A percentile compares a stretch with the other conserved stretches of the same genome.
These are phyloP conservation scores for Rubia occidens DNA, from an alignment of 305 asterid species.

Conservation along the genomic window DNA sequence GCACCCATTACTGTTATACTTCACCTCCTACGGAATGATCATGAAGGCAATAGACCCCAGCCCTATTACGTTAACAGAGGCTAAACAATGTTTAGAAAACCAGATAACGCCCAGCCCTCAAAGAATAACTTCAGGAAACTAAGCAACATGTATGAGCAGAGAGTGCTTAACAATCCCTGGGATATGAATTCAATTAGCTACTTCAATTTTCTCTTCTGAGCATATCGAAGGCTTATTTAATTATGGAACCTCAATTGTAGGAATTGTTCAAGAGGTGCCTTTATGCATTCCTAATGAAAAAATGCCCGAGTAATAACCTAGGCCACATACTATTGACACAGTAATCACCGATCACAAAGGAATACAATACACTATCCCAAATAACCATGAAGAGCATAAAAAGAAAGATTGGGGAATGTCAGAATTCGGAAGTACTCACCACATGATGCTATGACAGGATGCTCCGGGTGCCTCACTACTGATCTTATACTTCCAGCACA, in stretches of 20 bases:
- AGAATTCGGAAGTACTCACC: constrained; percentile 38
- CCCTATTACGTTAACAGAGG: background rate
- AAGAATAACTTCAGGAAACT: background rate
- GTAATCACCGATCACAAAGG: background rate
- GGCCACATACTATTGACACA: background rate
- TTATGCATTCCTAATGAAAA: background rate
- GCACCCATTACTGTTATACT: background rate
- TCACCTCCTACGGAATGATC: background rate
- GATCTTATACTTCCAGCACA: constrained; percentile 57
- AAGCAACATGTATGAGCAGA: background rate
- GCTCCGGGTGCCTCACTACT: constrained; percentile 54
- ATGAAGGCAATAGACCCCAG: background rate
- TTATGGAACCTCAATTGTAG: background rate
- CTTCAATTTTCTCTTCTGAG: background rate
- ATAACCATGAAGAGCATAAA: background rate
- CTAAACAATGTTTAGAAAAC: background rate
- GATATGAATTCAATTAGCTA: background rate
- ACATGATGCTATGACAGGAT: constrained; percentile 72
- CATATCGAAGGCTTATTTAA: background rate
- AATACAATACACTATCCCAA: background rate
- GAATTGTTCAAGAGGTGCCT: background rate
- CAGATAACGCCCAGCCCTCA: background rate
- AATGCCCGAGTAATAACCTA: background rate
- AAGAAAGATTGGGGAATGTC: background rate
- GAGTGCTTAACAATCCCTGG: background rate